Evolutionary conservation across 2,329 filamentous ascomycete genomes (phyloP).

Genomic region (Aspergillus neotritici): DNA sequence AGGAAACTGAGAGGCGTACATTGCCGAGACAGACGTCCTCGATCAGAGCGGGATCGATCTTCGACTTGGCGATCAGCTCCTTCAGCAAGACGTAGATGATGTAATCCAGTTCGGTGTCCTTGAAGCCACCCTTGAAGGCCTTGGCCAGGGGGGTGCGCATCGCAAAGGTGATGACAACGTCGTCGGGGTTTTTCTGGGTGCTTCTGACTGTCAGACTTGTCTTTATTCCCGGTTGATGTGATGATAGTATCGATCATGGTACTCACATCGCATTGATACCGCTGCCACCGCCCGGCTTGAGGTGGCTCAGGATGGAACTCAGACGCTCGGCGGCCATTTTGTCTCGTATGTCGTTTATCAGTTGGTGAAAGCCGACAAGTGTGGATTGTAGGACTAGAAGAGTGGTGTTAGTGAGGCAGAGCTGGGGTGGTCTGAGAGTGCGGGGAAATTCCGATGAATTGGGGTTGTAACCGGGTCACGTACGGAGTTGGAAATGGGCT

Average conservation of each 20-base stretch:
- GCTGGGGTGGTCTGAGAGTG: background rate
- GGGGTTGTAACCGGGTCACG: too few relatives aligned
- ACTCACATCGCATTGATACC: constrained; percentile 72
- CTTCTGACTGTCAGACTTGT: constrained; percentile 43
- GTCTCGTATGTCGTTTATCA: background rate
- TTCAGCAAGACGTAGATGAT: constrained; percentile 78
- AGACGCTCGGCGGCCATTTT: constrained; percentile 79
- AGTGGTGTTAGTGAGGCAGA: background rate
- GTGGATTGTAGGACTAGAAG: background rate
- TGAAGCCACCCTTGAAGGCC: constrained; percentile 86
- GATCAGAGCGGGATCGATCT: constrained; percentile 71
- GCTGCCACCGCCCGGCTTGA: constrained; percentile 62
- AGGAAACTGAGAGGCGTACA: constrained; percentile 46
- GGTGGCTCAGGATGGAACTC: constrained; percentile 78
- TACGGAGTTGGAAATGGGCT: too few relatives aligned
- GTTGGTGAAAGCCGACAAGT: background rate
- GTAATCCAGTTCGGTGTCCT: constrained; percentile 86
- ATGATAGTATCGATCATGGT: too few relatives aligned
- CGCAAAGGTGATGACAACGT: constrained; percentile 92
- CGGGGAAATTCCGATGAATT: background rate
- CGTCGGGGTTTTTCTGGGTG: constrained; percentile 87
- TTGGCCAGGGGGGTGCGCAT: constrained; percentile 85
- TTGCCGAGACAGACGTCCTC: constrained; percentile 93
- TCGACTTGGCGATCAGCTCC: constrained; percentile 64
- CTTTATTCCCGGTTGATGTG: too few relatives aligned